phyloP scores from a whole-genome alignment of 2,329 filamentous ascomycete species.

The Nemania serpens region DNA sequence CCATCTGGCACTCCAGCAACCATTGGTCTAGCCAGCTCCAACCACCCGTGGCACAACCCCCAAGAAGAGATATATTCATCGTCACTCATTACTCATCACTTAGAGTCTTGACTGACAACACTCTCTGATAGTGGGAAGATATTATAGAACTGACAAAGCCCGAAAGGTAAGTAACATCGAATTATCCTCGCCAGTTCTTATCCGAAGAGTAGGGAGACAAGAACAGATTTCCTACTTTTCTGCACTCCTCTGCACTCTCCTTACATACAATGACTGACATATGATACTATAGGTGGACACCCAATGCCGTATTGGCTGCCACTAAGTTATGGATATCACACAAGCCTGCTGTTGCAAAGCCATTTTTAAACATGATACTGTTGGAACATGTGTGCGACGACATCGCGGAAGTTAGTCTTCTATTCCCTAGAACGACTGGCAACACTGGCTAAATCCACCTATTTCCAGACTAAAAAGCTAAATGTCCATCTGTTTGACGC shows the following conservation, averaged over 20 bases:
- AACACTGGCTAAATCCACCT: background rate
- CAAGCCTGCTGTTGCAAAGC: slow-evolving; percentile 77
- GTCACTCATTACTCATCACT: background rate
- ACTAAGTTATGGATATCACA: slow-evolving; percentile 91
- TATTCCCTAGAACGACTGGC: slow-evolving; percentile 40
- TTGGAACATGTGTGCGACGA: slow-evolving; percentile 91
- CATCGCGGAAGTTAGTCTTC: slow-evolving; percentile 59
- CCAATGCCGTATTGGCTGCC: slow-evolving; percentile 83
- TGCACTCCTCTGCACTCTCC: no score
- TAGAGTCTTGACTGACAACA: slow-evolving; percentile 12
- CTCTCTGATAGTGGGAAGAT: slow-evolving; percentile 71
- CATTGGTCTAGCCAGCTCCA: background rate
- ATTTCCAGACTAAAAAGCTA: slow-evolving; percentile 77
- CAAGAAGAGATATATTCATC: background rate
- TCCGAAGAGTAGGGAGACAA: background rate
- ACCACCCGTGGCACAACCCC: background rate
- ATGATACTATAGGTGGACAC: slow-evolving; percentile 54
- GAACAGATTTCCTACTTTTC: background rate
- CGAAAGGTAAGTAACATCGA: slow-evolving; percentile 48
- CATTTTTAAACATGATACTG: slow-evolving; percentile 85
- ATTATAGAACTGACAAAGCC: slow-evolving; percentile 85
- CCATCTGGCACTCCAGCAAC: background rate
- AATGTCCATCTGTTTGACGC: slow-evolving; percentile 95
- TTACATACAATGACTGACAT: background rate
- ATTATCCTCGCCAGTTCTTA: background rate